phyloP scores from a whole-genome alignment of 2,329 filamentous ascomycete species.

The Beauveria sp. region DNA sequence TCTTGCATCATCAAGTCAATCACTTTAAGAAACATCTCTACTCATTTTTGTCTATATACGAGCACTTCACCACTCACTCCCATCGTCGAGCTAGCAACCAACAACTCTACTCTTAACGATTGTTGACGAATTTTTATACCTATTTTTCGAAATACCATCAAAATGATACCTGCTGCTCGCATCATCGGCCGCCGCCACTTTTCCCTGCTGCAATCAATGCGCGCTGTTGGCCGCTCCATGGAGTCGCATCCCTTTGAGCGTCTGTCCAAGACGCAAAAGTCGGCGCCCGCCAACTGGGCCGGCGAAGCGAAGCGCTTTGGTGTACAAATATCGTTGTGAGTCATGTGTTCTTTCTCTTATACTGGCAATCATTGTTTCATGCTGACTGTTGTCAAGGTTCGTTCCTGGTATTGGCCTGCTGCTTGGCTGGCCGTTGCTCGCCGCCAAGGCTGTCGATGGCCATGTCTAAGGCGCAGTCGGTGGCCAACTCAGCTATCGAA shows the following conservation, averaged over 20 bases:
- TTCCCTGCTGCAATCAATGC: constrained; percentile 26
- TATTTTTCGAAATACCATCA: neutral
- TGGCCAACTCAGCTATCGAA: too few relatives aligned
- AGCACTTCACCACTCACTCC: constrained; percentile 9
- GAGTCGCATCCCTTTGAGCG: constrained; percentile 30
- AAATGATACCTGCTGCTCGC: constrained; percentile 20
- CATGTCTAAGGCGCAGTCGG: constrained; percentile 17
- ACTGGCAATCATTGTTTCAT: neutral
- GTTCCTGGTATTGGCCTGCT: constrained; percentile 25
- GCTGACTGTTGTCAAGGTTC: constrained; percentile 23
- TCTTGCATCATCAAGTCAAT: constrained; percentile 6
- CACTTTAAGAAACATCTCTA: constrained; percentile 8
- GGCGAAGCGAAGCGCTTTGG: constrained; percentile 24
- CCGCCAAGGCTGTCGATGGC: constrained; percentile 23
- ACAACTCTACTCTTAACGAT: constrained; percentile 12
- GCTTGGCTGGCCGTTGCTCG: constrained; percentile 28
- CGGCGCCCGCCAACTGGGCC: constrained; percentile 25
- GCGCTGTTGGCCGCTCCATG: constrained; percentile 24
- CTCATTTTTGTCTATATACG: constrained; percentile 4
- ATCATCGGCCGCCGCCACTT: constrained; percentile 25
- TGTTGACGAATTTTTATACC: constrained; percentile 4
- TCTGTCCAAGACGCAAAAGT: constrained; percentile 20
- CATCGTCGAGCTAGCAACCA: constrained; percentile 9
- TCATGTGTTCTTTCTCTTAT: constrained; percentile 5
- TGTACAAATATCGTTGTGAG: constrained; percentile 26